Base-by-base conservation (phyloP, 495 filamentous ascomycete species). In the Penicillium tannophilum region DNA sequence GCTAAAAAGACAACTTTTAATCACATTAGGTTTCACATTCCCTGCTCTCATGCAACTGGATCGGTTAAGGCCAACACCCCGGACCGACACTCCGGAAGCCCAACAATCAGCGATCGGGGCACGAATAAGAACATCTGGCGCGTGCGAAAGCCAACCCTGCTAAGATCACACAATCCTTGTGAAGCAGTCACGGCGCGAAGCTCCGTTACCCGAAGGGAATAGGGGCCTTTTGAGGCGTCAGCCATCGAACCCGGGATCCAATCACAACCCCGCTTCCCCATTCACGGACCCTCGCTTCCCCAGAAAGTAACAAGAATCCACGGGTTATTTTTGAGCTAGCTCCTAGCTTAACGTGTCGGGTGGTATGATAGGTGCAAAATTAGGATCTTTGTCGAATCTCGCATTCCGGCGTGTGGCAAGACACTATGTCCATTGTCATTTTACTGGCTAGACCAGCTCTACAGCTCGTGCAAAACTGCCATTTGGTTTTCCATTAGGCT, bases 301-400 rank as follows among this genome's bases (percentile, higher is more conserved):
- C 62, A 59, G 59, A 56, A 55, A 44, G 16, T 10, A 12, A 44
- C 28, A 35, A 35, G 19, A 3, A 42, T n/a, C 36, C 26, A 19
- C 54, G 44, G 43, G 24, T 10, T 24, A 42, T 12, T n/a, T 16
- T 6, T 30, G 6, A 12, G 16, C 23, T 30, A 30, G 11, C 19
- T 23, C 23, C 44, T 31, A 33, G n/a, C 26, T 14, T 45, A 50
- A 30, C 12, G 14, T 4, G 7, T 20, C 16, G n/a, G 1, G 10
- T 12, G 10, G 20, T 20, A 14, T 65, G 59, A 65, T 68, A 68
- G 62, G 65, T 68, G 65, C 56, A 19, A 65, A 61, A 63, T 55
- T 56, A 11, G 4, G 12, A 14, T 43, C 10, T 28, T 48, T 20
- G 4, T 45, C 19, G 45, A 16, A 17, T 30, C 35, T 56, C 50